These are phyloP conservation scores for Monosporascus sp. DNA, from an alignment of 2,329 filamentous ascomycete species.

Conservation along the genomic window DNA sequence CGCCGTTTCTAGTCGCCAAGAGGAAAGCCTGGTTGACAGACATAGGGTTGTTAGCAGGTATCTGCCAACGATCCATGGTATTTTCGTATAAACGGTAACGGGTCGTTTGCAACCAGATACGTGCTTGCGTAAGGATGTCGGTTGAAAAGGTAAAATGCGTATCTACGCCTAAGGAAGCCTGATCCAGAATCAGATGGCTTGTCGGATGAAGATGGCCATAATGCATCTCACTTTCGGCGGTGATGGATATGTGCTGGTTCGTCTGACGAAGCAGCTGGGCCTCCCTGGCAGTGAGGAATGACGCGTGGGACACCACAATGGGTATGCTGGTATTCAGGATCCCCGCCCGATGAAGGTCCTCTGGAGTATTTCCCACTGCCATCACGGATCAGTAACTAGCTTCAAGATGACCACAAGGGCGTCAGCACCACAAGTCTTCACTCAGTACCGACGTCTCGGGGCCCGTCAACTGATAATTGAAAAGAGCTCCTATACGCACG, in stretches of 20 bases:
- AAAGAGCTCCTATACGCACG: constrained; percentile 16
- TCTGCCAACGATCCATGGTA: constrained; percentile 33
- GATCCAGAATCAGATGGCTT: constrained; percentile 40
- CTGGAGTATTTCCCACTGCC: constrained; percentile 32
- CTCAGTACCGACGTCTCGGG: no score
- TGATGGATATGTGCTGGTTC: constrained; percentile 51
- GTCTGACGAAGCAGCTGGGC: constrained; percentile 37
- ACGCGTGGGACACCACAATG: constrained; percentile 47
- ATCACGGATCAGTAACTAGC: no score
- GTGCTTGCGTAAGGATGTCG: constrained; percentile 47
- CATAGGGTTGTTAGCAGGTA: constrained; percentile 46
- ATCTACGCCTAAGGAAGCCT: constrained; percentile 48
- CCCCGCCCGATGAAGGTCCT: constrained; percentile 29
- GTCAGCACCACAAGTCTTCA: no score
- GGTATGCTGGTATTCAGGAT: constrained; percentile 40
- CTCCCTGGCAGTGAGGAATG: constrained; percentile 35
- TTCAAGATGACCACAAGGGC: no score
- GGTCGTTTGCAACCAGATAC: constrained; percentile 47
- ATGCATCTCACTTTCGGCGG: constrained; percentile 55
- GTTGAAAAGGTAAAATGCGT: constrained; percentile 48
- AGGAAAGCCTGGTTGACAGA: constrained; percentile 49
- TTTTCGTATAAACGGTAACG: constrained; percentile 34
- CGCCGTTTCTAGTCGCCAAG: constrained; percentile 48
- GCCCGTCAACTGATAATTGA: no score
- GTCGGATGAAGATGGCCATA: constrained; percentile 47